These are phyloP conservation scores for Geotrichum ghanense DNA, from an alignment of 805 yeast species.

Conservation along the genomic window DNA sequence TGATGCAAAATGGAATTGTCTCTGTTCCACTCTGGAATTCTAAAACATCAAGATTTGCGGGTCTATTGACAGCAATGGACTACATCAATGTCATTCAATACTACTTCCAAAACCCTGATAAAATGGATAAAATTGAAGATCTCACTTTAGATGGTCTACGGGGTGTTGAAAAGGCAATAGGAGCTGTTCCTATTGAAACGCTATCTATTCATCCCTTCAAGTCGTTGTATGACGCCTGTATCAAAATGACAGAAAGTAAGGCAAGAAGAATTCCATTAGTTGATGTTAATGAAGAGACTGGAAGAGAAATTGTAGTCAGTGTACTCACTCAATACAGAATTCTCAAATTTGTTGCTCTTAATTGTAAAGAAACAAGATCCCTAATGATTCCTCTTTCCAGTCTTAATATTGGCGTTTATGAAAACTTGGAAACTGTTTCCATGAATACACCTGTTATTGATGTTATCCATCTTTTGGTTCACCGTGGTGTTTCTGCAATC, in stretches of 20 bases:
- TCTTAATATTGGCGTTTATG: conserved; percentile 43
- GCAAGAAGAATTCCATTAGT: conserved; percentile 91
- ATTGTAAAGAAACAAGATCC: conserved; percentile 88
- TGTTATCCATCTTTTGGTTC: conserved; percentile 72
- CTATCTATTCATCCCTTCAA: conserved; percentile 84
- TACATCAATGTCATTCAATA: conserved; percentile 92
- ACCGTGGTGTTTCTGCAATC: conserved; percentile 76
- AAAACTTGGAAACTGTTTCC: conserved; percentile 59
- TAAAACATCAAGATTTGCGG: conserved; percentile 81
- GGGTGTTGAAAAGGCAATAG: conserved; percentile 78
- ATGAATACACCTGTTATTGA: conserved; percentile 91
- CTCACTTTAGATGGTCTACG: conserved; percentile 74
- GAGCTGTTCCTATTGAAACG: conserved; percentile 78
- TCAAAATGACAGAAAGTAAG: conserved; percentile 74
- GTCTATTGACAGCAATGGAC: conserved; percentile 82
- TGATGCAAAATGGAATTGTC: conserved; percentile 87
- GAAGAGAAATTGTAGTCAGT: conserved; percentile 86
- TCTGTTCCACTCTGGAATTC: conserved; percentile 97
- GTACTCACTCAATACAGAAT: conserved; percentile 95
- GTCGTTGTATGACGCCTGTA: conserved; percentile 85
- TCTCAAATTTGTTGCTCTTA: conserved; percentile 86
- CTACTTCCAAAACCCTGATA: conserved; percentile 76
- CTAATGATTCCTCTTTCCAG: conserved; percentile 64
- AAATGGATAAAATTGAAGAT: conserved; percentile 77
- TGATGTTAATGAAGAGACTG: conserved; percentile 86